Conservation (phyloP, 345 rosid genomes). For the Eucalyptus cloeziana region DNA sequence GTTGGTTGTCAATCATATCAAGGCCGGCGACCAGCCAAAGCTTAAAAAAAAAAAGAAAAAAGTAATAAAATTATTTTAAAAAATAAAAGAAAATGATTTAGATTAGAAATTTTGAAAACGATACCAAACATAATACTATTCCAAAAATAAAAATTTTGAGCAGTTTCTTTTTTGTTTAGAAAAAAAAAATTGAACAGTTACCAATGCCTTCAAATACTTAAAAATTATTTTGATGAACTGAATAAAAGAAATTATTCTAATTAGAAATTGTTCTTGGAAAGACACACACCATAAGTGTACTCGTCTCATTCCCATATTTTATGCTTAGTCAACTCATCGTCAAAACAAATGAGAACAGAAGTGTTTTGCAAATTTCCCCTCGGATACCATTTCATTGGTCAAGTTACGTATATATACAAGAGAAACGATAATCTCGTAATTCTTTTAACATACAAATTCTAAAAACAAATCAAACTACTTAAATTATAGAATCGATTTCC, state of each 20-base stretch:
- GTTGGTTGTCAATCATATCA: accelerated
- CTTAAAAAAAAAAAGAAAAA: no score
- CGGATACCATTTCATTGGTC: neutral
- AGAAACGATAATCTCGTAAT: neutral
- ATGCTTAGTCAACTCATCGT: neutral
- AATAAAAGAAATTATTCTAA: no score
- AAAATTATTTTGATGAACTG: accelerated
- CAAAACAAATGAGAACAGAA: neutral
- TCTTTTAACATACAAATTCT: neutral
- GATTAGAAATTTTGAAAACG: no score
- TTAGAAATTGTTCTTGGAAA: accelerated
- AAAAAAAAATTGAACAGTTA: accelerated
- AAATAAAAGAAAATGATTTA: no score
- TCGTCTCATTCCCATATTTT: neutral
- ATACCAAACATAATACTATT: no score
- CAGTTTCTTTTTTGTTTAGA: no score
- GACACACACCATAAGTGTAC: accelerated
- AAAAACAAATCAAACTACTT: no score
- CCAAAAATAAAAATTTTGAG: accelerated
- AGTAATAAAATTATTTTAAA: no score
- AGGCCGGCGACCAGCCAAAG: accelerated
- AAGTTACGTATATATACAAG: neutral
- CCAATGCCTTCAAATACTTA: accelerated
- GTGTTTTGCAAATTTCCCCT: neutral
- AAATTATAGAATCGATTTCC: no score